Evolutionary conservation across 345 rosid genomes (phyloP).

Genomic region (Moricandia moricandioides): DNA sequence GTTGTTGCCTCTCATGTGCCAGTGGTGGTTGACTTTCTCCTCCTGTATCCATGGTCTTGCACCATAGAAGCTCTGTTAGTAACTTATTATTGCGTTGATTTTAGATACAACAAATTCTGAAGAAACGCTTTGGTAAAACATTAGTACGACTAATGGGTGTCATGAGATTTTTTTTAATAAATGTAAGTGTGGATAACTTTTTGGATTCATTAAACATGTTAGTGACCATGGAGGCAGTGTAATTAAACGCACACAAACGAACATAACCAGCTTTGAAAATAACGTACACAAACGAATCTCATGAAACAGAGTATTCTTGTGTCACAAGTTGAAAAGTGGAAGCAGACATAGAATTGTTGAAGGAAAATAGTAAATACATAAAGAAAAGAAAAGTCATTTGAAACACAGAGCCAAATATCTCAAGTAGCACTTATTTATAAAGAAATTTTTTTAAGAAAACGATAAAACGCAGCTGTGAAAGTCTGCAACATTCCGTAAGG

Average conservation of each 20-base stretch:
- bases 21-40: background rate
- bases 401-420: background rate
- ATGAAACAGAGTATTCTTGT: background rate
- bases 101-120: background rate
- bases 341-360: no score
- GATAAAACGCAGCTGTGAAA: background rate
- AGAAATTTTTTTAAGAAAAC: background rate
- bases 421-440: background rate
- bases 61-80: background rate
- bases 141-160: background rate
- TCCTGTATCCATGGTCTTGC: background rate
- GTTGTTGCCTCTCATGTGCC: background rate
- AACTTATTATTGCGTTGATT: background rate
- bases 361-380: no score
- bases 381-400: background rate
- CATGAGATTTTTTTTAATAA: background rate
- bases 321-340: background rate
- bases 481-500: background rate
- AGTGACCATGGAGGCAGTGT: background rate
- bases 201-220: background rate
- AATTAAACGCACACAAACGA: background rate
- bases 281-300: background rate
- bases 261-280: background rate
- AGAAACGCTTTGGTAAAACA: background rate
- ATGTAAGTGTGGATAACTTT: background rate